Evolutionary conservation across 768 basidiomycete genomes (phyloP).

Genomic region (Podaxis pistillaris): DNA sequence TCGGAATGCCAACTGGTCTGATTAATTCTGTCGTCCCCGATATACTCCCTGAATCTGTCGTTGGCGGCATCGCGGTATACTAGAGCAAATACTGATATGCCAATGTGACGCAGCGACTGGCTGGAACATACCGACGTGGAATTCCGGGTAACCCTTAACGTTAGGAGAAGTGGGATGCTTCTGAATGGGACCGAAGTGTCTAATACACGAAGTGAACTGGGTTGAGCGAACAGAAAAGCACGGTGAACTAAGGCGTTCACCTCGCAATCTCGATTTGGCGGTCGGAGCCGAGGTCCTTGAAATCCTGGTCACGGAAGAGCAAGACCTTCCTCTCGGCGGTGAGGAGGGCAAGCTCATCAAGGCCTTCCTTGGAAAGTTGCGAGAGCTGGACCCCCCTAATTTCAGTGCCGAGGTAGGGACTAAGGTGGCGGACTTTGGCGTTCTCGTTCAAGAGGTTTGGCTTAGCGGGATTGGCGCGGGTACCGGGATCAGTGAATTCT

Average conservation of each 20-base stretch:
- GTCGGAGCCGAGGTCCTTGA: constrained; percentile 55
- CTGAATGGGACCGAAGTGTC: constrained; percentile 47
- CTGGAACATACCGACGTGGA: constrained; percentile 49
- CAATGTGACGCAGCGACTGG: constrained; percentile 1
- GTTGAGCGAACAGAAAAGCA: neutral
- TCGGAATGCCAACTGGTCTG: constrained; percentile 54
- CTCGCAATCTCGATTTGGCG: constrained; percentile 51
- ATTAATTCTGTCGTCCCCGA: constrained; percentile 40
- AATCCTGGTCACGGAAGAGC: constrained; percentile 59
- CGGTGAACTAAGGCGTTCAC: constrained; percentile 20
- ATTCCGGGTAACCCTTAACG: constrained; percentile 54
- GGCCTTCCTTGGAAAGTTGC: constrained; percentile 46
- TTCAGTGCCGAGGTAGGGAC: constrained; percentile 53
- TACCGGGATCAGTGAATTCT: constrained; percentile 44
- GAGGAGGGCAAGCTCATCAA: constrained; percentile 52
- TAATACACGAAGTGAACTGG: constrained; percentile 15
- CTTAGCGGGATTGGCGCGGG: constrained; percentile 48
- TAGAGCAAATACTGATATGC: constrained; percentile 13
- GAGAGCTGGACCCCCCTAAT: constrained; percentile 52
- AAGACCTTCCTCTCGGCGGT: constrained; percentile 54
- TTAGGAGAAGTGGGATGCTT: constrained; percentile 49
- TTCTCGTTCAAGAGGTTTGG: constrained; percentile 46
- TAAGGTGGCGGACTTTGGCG: constrained; percentile 36
- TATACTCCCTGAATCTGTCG: constrained; percentile 42
- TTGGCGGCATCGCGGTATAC: constrained; percentile 51